Conservation (phyloP, 2,329 filamentous ascomycete genomes). For the Fusarium euwallaceae region DNA sequence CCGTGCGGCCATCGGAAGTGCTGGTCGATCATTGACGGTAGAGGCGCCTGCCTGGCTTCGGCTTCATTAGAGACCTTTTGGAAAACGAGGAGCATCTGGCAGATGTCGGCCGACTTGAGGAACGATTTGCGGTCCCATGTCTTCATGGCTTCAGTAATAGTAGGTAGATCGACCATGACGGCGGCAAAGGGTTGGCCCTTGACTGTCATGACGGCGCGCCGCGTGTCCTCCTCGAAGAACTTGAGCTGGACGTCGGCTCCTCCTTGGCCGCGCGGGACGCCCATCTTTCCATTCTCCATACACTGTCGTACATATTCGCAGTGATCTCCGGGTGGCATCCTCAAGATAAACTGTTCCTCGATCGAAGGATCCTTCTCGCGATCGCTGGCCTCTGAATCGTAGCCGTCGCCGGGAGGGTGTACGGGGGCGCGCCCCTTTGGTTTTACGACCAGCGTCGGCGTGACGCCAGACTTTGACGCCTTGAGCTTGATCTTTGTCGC, state of each 20-base stretch:
- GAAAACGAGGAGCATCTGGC: constrained; percentile 88
- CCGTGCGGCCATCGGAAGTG: constrained; percentile 86
- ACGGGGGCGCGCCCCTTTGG: constrained; percentile 76
- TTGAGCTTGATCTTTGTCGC: constrained; percentile 69
- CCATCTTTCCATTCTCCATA: constrained; percentile 83
- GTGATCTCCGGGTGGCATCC: constrained; percentile 88
- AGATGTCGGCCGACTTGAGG: constrained; percentile 90
- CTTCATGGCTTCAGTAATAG: constrained; percentile 91
- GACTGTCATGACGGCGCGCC: constrained; percentile 79
- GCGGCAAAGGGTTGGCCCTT: constrained; percentile 81
- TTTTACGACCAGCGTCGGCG: constrained; percentile 64
- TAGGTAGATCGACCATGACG: constrained; percentile 85
- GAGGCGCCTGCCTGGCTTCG: constrained; percentile 74
- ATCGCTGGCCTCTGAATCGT: constrained; percentile 96
- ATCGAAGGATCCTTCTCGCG: constrained; percentile 88
- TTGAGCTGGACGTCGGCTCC: constrained; percentile 85
- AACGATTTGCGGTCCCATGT: constrained; percentile 90
- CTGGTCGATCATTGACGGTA: constrained; percentile 78
- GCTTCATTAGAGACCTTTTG: constrained; percentile 74
- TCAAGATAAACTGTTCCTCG: constrained; percentile 89
- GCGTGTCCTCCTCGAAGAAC: constrained; percentile 80
- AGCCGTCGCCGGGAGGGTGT: constrained; percentile 85
- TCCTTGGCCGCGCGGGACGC: constrained; percentile 71
- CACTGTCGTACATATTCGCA: constrained; percentile 84
- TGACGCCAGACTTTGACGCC: constrained; percentile 54